Percentiles rank a stretch among this genome's conserved stretches.
Evolutionary conservation across 805 yeast genomes (phyloP).

Genomic region (Candida easanensis): DNA sequence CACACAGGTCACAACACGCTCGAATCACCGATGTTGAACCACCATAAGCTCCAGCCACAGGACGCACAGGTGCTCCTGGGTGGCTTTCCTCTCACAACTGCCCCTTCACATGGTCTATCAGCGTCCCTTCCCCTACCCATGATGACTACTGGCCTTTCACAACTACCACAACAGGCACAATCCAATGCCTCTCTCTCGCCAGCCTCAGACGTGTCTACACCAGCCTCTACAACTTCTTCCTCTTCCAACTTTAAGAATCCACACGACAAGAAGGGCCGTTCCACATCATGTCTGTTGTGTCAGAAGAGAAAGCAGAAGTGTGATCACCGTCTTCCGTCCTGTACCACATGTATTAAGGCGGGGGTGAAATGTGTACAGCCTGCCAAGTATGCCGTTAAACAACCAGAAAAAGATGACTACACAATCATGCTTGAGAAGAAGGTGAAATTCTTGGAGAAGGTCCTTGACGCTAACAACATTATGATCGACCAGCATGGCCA

Average conservation of each 20-base stretch:
- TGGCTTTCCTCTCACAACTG: conserved; percentile 10
- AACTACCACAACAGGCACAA: not conserved
- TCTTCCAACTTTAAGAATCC: conserved; percentile 18
- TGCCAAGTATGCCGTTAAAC: conserved; percentile 47
- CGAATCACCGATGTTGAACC: not conserved
- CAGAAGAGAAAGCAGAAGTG: conserved; percentile 62
- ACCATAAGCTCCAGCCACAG: conserved; percentile 2
- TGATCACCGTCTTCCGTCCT: conserved; percentile 61
- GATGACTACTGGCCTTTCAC: not conserved
- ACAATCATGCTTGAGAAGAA: conserved; percentile 55
- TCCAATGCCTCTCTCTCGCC: conserved; percentile 2
- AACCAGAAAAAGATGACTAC: conserved; percentile 52
- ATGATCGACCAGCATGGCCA: conserved; percentile 26
- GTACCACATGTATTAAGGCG: conserved; percentile 65
- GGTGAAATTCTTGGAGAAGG: conserved; percentile 47
- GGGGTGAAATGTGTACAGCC: conserved; percentile 64
- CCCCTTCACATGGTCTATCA: not conserved
- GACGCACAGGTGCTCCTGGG: conserved; percentile 8
- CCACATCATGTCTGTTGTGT: conserved; percentile 54
- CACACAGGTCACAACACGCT: too few relatives aligned
- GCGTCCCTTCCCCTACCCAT: not conserved
- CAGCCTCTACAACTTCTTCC: conserved; percentile 7
- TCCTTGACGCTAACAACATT: conserved; percentile 35
- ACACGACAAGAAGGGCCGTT: conserved; percentile 50
- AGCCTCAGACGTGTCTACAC: conserved; percentile 3